A percentile compares a stretch with the other conserved stretches of the same genome.
phyloP scores from a whole-genome alignment of 768 basidiomycete species.

The Mycena leptocephala region DNA sequence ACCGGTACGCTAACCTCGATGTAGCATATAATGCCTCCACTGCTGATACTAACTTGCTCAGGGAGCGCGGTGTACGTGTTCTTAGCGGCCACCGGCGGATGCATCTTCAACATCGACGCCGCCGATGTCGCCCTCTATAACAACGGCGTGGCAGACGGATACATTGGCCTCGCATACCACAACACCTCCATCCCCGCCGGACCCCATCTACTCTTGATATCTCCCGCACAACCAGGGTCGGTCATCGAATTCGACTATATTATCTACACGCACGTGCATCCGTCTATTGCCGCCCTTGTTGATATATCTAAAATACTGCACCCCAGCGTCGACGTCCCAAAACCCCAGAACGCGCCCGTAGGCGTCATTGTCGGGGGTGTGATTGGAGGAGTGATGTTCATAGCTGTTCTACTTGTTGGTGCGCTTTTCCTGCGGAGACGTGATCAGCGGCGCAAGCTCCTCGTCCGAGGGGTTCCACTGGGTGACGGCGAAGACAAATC shows the following conservation, averaged over 20 bases:
- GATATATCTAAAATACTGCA: too few species aligned
- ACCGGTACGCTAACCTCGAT: constrained; percentile 20
- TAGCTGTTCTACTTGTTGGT: neutral
- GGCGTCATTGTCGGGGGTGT: constrained; percentile 6
- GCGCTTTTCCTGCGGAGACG: neutral
- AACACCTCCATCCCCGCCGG: constrained; percentile 6
- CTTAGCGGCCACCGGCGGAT: neutral
- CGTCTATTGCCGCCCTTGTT: too few species aligned
- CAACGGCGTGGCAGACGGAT: neutral
- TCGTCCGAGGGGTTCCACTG: neutral
- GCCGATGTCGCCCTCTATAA: neutral
- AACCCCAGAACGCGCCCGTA: neutral
- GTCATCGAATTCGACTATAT: constrained; percentile 20
- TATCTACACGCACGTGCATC: constrained; percentile 1
- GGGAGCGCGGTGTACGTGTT: constrained; percentile 13
- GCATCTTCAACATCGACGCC: constrained; percentile 15
- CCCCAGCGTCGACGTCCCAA: neutral
- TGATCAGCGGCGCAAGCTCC: neutral
- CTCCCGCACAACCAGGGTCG: neutral
- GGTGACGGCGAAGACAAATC: constrained; percentile 6
- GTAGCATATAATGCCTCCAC: too few species aligned
- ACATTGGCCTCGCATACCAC: constrained; percentile 16
- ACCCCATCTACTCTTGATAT: constrained; percentile 3
- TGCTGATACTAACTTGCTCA: neutral
- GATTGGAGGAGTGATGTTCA: neutral